These are phyloP conservation scores for Trichosporon inkin DNA, from an alignment of 1,284 basidiomycete genomes.

Conservation along the genomic window DNA sequence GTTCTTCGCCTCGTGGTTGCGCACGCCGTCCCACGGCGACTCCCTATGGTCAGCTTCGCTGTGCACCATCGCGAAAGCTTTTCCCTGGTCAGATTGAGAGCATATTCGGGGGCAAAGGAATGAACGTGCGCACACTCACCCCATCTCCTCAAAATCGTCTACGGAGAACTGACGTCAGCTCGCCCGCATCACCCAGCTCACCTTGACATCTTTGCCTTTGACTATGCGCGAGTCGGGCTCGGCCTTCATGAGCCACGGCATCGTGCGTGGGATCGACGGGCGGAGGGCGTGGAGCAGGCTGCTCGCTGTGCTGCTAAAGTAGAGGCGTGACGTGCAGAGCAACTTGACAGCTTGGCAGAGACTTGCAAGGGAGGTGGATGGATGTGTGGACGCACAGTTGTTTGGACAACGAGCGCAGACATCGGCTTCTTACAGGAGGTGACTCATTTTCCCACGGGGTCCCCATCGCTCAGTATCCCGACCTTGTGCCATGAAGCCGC, in stretches of 20 bases:
- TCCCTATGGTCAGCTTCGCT: constrained; percentile 48
- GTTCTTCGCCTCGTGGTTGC: constrained; percentile 87
- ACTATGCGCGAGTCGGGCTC: constrained; percentile 82
- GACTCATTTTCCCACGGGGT: background rate
- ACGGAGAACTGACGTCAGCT: constrained; percentile 68
- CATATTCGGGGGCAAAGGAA: too few species aligned
- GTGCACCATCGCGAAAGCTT: background rate
- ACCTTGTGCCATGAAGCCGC: too few species aligned
- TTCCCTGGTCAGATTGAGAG: too few species aligned
- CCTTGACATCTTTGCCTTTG: constrained; percentile 87
- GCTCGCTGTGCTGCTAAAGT: background rate
- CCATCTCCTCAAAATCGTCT: constrained; percentile 73
- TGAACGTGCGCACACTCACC: too few species aligned
- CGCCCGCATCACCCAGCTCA: constrained; percentile 38
- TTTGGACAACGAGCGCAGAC: too few species aligned
- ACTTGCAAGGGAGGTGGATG: too few species aligned
- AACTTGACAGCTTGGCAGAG: too few species aligned
- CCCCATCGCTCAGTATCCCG: too few species aligned
- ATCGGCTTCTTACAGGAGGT: background rate
- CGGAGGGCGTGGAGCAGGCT: background rate
- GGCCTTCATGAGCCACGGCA: constrained; percentile 80
- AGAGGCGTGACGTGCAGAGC: background rate
- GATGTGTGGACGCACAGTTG: too few species aligned
- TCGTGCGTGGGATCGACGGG: constrained; percentile 15
- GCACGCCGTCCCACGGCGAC: constrained; percentile 75